Evolutionary conservation across 176 grass and related monocot genomes (phyloP), one percentile per base, ranked within the genome.

Genomic region (Zea mays): DNA sequence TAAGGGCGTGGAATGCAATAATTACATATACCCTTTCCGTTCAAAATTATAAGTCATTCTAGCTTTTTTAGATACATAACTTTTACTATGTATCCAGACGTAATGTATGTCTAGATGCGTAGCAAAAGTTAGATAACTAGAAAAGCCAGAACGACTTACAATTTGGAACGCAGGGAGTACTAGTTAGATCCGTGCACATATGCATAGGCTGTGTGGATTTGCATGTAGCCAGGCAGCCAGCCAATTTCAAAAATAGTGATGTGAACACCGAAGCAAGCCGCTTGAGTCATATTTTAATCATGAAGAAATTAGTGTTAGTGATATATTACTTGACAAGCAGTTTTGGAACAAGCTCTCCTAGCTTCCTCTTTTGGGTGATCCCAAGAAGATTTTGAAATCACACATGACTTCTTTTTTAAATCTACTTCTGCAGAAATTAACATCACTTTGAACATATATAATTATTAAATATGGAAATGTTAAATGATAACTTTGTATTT

Each of bases 401-500:
- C 36, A 68, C 67, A 19, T 3, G 5, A 19, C 38, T 80, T 62
- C n/a, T 4, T 46, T 19, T 58, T 51, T 43, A 58, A n/a, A 8
- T 34, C 6, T 77, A 35, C n/a, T 58, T 35, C 10, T 65, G 5
- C 41, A 61, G 73, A 59, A 59, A 66, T 13, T 75, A 33, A 15
- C 61, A 59, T 72, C 40, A 60, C 14, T 66, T 36, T 73, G 6
- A 70, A 75, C 33, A 44, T 8, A 41, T 41, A 41, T 5, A 5
- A 27, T 67, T 4, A 68, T 60, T 79, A 46, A 63, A 65, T 27
- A 72, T 11, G 67, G 72, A 17, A 70, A 41, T 67, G 35, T 71
- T 65, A 36, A 15, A 39, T 14, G 1, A 58, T 2, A 21, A 51
- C 11, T 47, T 38, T 72, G 14, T 76, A 39, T 16, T 79, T 54